Evolutionary conservation across 495 filamentous ascomycete species (phyloP).

Genomic region (Penicillium fimorum): DNA sequence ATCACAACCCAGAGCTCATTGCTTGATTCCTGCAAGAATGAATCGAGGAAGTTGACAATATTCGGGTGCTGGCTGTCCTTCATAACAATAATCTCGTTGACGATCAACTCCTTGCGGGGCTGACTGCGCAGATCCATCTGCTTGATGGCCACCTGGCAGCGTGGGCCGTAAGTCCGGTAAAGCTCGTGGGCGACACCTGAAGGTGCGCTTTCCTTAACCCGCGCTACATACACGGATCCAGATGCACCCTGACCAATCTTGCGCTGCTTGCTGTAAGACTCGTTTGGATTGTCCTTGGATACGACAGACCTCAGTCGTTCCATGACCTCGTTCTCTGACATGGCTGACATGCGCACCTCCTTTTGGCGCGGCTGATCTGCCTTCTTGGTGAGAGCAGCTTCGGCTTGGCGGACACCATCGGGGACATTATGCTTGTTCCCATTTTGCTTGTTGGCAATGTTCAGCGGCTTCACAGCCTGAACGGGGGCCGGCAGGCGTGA

Average conservation of each 20-base stretch:
- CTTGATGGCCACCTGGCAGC: slow-evolving; percentile 92
- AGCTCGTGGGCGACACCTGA: slow-evolving; percentile 65
- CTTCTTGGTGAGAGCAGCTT: slow-evolving; percentile 77
- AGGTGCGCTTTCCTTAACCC: slow-evolving; percentile 73
- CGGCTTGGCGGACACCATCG: slow-evolving; percentile 75
- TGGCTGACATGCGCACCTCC: slow-evolving; percentile 93
- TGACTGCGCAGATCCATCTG: slow-evolving; percentile 99
- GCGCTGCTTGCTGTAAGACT: slow-evolving; percentile 96
- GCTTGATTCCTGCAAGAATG: slow-evolving; percentile 89
- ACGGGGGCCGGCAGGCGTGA: slow-evolving; percentile 61
- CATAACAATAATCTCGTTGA: slow-evolving; percentile 99
- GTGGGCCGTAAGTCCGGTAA: slow-evolving; percentile 64
- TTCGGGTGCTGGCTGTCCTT: slow-evolving; percentile 97
- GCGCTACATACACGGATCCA: slow-evolving; percentile 95
- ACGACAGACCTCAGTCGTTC: slow-evolving; percentile 88
- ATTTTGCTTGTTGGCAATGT: slow-evolving; percentile 76
- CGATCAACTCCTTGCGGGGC: slow-evolving; percentile 95
- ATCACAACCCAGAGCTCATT: slow-evolving; percentile 98
- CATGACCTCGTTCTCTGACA: slow-evolving; percentile 97
- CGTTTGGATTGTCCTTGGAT: slow-evolving; percentile 84
- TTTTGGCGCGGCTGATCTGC: slow-evolving; percentile 67
- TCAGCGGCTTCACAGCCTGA: slow-evolving; percentile 80
- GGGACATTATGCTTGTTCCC: slow-evolving; percentile 44
- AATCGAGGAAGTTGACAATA: slow-evolving; percentile 98
- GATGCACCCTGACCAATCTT: slow-evolving; percentile 99